Evolutionary conservation across 2,329 filamentous ascomycete genomes (phyloP), one percentile per base, ranked within the genome.

Genomic region (Teratosphaeria nubilosa): DNA sequence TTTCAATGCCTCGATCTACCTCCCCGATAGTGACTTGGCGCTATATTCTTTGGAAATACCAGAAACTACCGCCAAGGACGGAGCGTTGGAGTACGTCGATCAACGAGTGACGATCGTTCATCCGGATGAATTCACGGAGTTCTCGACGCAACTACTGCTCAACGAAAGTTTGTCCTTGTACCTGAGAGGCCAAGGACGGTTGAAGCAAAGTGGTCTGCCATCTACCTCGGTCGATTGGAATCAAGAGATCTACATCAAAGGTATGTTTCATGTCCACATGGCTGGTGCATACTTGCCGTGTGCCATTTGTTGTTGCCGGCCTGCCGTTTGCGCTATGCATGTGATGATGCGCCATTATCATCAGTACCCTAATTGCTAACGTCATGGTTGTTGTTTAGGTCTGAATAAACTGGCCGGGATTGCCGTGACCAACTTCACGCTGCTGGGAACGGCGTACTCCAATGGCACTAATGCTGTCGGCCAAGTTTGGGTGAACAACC

Each of bases 381-480:
- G 41, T n/a, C 41, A 48, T 20, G 16, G 5, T n/a, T 48, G 20
- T 13, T 32, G 31, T 30, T 51, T 56, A 85, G 82, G 80, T 2
- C 73, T 86, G 16, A 82, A 84, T 66, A 74, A 77, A 59, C 82
- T 88, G 62, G 67, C 75, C 50, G 83, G 83, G 55, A 79, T 82
- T 55, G 68, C 71, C 31, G 78, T 86, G 59, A 75, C 72, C 56
- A 73, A 82, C 48, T 77, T 81, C 61, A 72, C 73, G 50, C 75
- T 34, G 65, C 78, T 59, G 27, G 37, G 37, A 53, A 34, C 34
- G 22, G 64, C 69, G 30, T 58, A 76, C 56, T 61, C 68, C 10
- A 74, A 78, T 56, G 78, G 76, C 62, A 77, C 79, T 68, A 88
- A 87, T 74, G 85, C 88, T 73, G 73, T 78, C 55, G 85, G 79